Base-by-base conservation (phyloP, 208 protist species). In the Crithidia mellificae region DNA sequence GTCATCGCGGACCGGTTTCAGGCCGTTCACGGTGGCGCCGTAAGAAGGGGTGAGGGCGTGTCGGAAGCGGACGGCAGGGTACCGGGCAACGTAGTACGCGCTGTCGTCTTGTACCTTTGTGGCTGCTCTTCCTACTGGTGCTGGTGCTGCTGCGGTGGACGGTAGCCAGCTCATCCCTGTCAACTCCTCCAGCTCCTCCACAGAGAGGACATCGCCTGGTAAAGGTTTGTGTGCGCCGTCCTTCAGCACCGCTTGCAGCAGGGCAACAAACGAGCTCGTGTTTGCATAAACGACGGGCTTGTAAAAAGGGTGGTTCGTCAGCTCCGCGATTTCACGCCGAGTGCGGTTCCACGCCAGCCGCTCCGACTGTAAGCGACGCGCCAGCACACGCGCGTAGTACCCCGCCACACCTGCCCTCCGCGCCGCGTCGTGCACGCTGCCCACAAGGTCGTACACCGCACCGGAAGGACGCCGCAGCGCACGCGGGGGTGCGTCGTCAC, bases 41-140 rank as follows among this genome's bases (percentile, higher is more conserved):
- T 81, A 87, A 9, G 84, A 90, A 9, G 87, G 82, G 5, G 76
- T 71, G 32, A 81, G 53, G 20, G 81, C 41, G 49, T 90, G 83
- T 4, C 87, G 81, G 55, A 92, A 90, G 30, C 78, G 81, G 3
- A 92, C 38, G 29, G 75, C 73, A 19, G 81, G 81, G 25, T 74
- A 20, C 2, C 50, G 64, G 0, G 62, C 63, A 20, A 61, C 63
- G 56, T 77, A 85, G 56, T 82, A 78, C 34, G 46, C 43, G 29
- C 64, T 72, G 53, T 77, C 77, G 0, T 80, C 69, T 12, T 17
- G 24, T n/a, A 49, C 46, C 12, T 38, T 22, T 27, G 46, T 20
- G 8, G 20, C 3, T 27, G 46, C 20, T 14, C 22, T 46, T n/a
- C 17, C 41, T 15, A n/a, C 34, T 38, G 5, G 5, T 38, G 5